Evolutionary conservation across 2,329 filamentous ascomycete species (phyloP), one percentile per base, ranked within the genome.

Genomic region (Grosmannia huntii): DNA sequence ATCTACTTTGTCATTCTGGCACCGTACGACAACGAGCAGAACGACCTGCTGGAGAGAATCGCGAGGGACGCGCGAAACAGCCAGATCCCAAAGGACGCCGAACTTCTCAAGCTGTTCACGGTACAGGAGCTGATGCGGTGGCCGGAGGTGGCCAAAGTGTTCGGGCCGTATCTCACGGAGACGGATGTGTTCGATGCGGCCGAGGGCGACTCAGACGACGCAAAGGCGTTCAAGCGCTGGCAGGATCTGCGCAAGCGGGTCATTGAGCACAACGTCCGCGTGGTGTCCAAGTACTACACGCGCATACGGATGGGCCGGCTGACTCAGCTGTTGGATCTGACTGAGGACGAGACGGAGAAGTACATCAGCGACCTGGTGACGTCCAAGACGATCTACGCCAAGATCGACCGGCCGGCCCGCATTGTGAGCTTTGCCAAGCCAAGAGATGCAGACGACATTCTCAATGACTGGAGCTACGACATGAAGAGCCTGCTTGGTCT

Each of bases 391-490:
- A 92, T 99, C 62, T 96, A 94, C 68, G 94, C 94, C 62, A 95
- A 95, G 74, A 99, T 99, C 66, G 94, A 99, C 71, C 83, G 94
- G 53, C 94, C 94, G 0, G 94, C 94, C 6, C 82, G 89, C 60
- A 82, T 97, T 61, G 90, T 99, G 67, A 96, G 80, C 72, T 99
- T 99, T 69, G 90, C 92, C 62, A 94, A 95, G 79, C 90, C 91
- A 56, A 84, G 92, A 63, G 91, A 96, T 72, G 90, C 91, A 1
- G 94, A 99, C 69, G 94, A 99, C 72, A 85, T 96, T 57, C 76
- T 99, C 68, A 99, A 99, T 69, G 94, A 99, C 74, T 99, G 94
- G 94, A 96, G 90, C 71, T 86, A 89, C 67, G 96, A 96, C 73
- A 97, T 72, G 84, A 72, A 71, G 68, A 88, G 83, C 66, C 73